Conservation (phyloP, 2,329 filamentous ascomycete species). For the Neofusicoccum umdonicola region DNA sequence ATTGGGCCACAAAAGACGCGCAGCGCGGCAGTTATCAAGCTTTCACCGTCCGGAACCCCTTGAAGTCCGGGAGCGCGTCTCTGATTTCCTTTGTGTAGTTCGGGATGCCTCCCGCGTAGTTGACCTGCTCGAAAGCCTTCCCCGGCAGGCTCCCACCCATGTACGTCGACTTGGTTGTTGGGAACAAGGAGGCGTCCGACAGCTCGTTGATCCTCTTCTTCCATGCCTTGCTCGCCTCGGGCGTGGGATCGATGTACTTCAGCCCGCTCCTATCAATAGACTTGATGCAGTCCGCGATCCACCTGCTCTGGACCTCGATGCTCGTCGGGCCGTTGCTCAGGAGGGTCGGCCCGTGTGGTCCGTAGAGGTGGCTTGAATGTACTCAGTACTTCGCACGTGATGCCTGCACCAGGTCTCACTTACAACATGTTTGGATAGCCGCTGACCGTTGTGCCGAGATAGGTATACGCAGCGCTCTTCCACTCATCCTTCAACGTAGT, state of each 20-base stretch:
- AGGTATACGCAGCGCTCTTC: conserved; percentile 41
- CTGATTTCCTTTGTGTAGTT: conserved; percentile 41
- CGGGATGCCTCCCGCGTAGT: conserved; percentile 40
- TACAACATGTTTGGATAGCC: conserved; percentile 41
- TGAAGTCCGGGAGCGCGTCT: conserved; percentile 33
- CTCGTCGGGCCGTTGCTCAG: conserved; percentile 43
- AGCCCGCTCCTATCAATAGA: conserved; percentile 28
- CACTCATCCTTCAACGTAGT: conserved; percentile 38
- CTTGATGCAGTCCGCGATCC: conserved; percentile 38
- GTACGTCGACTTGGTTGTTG: conserved; percentile 37
- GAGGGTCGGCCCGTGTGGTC: conserved; percentile 43
- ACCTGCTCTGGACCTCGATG: conserved; percentile 42
- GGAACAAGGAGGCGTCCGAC: conserved; percentile 42
- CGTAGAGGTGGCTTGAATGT: conserved; percentile 31
- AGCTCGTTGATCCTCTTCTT: conserved; percentile 40
- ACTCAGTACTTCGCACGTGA: neutral
- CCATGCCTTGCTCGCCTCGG: conserved; percentile 41
- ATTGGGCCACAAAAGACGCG: too few species aligned
- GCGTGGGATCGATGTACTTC: conserved; percentile 35
- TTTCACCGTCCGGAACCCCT: conserved; percentile 26
- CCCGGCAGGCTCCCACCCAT: conserved; percentile 48
- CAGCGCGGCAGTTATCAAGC: neutral
- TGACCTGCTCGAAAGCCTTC: conserved; percentile 43
- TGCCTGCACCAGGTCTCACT: neutral
- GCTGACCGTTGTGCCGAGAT: conserved; percentile 42